Evolutionary conservation across 2,329 filamentous ascomycete genomes (phyloP).

Genomic region (Fusarium dimerum): DNA sequence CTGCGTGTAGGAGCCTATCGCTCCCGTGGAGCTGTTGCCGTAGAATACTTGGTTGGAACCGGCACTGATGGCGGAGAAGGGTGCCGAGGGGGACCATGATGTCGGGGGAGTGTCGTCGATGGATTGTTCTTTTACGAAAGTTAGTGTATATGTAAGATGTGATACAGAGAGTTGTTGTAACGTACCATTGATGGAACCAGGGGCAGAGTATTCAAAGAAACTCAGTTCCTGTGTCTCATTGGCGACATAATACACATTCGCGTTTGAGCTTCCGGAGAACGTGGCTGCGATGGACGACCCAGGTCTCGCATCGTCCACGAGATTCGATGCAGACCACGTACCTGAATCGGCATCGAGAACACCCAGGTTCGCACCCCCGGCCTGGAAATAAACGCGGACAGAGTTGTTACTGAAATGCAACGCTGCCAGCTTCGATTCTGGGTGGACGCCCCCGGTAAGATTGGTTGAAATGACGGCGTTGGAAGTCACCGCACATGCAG

Average conservation of each 20-base stretch:
- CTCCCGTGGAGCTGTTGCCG: slow-evolving; percentile 10
- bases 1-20: slow-evolving; percentile 13
- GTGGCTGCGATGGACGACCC: slow-evolving; percentile 15
- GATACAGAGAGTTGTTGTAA: background rate
- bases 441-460: slow-evolving; percentile 11
- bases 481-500: slow-evolving; percentile 13
- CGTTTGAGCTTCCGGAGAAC: slow-evolving; percentile 4
- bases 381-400: slow-evolving; percentile 19
- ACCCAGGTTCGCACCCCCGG: slow-evolving; percentile 12
- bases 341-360: slow-evolving; percentile 7
- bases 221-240: slow-evolving; percentile 7
- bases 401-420: slow-evolving; percentile 10
- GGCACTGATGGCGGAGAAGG: slow-evolving; percentile 14
- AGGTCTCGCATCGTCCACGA: slow-evolving; percentile 2
- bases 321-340: slow-evolving; percentile 5
- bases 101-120: slow-evolving; percentile 11
- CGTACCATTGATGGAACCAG: slow-evolving; percentile 5
- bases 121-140: background rate
- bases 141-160: background rate
- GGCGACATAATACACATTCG: slow-evolving; percentile 17
- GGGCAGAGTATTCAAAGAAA: slow-evolving; percentile 6
- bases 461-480: slow-evolving; percentile 19
- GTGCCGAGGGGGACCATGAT: slow-evolving; percentile 9
- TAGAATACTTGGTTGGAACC: slow-evolving; percentile 15
- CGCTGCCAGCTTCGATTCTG: slow-evolving; percentile 16